Conservation (phyloP, 1,284 basidiomycete species). For the Pulchroboletus neoregius region DNA sequence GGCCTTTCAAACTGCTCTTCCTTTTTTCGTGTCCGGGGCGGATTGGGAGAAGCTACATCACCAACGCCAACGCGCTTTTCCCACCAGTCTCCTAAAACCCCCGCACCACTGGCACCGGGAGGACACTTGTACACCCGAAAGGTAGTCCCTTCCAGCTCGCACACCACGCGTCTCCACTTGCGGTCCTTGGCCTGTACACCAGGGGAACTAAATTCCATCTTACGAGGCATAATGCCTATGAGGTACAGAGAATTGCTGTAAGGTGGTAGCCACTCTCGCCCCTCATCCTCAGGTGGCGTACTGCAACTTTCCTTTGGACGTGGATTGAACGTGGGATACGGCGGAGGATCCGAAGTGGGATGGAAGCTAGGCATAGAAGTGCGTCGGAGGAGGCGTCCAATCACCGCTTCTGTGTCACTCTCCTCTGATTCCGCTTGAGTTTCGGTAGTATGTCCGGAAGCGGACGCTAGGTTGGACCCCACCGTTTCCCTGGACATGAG, state of each 20-base stretch:
- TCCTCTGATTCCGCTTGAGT: constrained; percentile 22
- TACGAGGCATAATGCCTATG: constrained; percentile 81
- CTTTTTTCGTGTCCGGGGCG: constrained; percentile 31
- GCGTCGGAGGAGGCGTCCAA: constrained; percentile 29
- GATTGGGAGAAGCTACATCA: constrained; percentile 39
- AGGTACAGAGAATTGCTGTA: constrained; percentile 88
- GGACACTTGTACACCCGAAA: constrained; percentile 81
- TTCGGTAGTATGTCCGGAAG: constrained; percentile 12
- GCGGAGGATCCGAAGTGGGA: constrained; percentile 32
- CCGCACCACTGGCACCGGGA: constrained; percentile 44
- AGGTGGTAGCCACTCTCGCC: constrained; percentile 71
- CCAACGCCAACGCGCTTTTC: constrained; percentile 68
- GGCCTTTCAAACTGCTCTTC: constrained; percentile 30
- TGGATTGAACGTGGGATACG: constrained; percentile 33
- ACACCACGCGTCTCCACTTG: constrained; percentile 86
- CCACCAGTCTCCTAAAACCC: constrained; percentile 67
- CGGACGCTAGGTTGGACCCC: constrained; percentile 11
- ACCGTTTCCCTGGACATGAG: constrained; percentile 16
- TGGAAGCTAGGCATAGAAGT: constrained; percentile 36
- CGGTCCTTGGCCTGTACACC: constrained; percentile 87
- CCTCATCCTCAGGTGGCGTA: constrained; percentile 47
- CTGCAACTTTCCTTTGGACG: constrained; percentile 21
- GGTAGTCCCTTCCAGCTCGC: constrained; percentile 89
- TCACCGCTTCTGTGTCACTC: constrained; percentile 20
- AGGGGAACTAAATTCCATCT: constrained; percentile 89